Evolutionary conservation across 2,329 filamentous ascomycete genomes (phyloP), one percentile per base, ranked within the genome.

Genomic region (Xylaria sp.): DNA sequence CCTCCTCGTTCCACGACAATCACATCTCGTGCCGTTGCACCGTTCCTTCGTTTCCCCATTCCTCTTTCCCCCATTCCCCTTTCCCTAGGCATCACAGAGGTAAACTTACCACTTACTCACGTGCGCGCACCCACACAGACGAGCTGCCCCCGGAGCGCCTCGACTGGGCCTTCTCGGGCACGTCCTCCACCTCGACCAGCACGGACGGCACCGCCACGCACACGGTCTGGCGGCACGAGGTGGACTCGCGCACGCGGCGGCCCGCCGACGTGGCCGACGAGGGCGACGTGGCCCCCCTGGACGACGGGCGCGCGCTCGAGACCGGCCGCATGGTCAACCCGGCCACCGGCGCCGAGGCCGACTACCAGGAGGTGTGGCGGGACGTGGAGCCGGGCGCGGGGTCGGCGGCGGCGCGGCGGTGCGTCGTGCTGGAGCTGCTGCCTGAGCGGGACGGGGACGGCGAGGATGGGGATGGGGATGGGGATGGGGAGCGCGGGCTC

Each of bases 311-410:
- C 7, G 53, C 57, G 17, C 69, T 87, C 4, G 87, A 90, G 66
- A 79, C 72, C 40, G 87, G 87, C 0, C 62, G 63, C 11, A 88
- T 87, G 80, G 70, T 78, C 9, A 85, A 88, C 59, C 83, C 83
- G 0, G 74, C 69, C 1, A 83, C 81, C 1, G 79, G 80, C 0
- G 39, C 63, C 1, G 67, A 77, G 38, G 78, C 77, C 8, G 71
- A 72, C 1, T 91, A 92, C 60, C 86, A 90, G 66, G 88, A 91
- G 69, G 66, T 88, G 2, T 90, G 87, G 87, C 68, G 72, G 1
- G 81, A 85, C 39, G 68, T 74, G 2, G 63, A 70, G 2, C 64
- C 76, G 2, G 66, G 71, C 18, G 56, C 54, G n/a, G n/a, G n/a
- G n/a, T n/a, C n/a, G n/a, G n/a, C n/a, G n/a, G n/a, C n/a, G n/a